phyloP scores from a whole-genome alignment of 139 green algal genomes.

The Penium margaritaceum region DNA sequence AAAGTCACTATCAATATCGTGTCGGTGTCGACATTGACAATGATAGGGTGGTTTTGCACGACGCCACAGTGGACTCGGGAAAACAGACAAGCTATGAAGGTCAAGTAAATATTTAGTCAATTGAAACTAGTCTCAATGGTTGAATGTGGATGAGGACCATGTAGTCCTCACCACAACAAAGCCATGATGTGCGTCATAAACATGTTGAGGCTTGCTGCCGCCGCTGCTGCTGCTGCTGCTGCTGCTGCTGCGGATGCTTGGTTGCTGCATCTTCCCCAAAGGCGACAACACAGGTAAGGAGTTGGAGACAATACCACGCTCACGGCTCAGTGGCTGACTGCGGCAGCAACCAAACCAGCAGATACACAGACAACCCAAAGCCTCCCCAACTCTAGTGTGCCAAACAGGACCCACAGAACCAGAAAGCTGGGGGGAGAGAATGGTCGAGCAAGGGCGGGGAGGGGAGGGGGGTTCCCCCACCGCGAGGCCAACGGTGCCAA shows the following conservation, averaged over 20 bases:
- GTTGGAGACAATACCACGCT: neutral
- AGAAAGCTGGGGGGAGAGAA: neutral
- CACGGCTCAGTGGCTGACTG: too few species aligned
- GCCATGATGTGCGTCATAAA: neutral
- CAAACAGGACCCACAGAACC: neutral
- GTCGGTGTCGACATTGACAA: neutral
- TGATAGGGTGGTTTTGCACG: neutral
- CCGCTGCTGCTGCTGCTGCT: neutral
- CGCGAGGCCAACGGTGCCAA: constrained; percentile 48
- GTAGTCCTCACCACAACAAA: neutral
- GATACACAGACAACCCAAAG: neutral
- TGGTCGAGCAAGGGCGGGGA: neutral
- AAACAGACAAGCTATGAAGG: too few species aligned
- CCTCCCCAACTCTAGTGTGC: neutral
- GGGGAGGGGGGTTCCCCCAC: constrained; percentile 14
- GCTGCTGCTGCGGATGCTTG: neutral
- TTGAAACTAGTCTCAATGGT: neutral
- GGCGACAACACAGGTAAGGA: neutral
- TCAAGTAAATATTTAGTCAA: neutral
- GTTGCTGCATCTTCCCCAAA: neutral
- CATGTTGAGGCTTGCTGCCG: neutral
- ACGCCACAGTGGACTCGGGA: neutral
- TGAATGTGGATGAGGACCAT: too few species aligned
- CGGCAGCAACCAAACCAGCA: too few species aligned
- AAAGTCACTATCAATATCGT: too few species aligned